Evolutionary conservation across 495 filamentous ascomycete genomes (phyloP), one percentile per base, ranked within the genome.

Genomic region (Cercophora sp.): DNA sequence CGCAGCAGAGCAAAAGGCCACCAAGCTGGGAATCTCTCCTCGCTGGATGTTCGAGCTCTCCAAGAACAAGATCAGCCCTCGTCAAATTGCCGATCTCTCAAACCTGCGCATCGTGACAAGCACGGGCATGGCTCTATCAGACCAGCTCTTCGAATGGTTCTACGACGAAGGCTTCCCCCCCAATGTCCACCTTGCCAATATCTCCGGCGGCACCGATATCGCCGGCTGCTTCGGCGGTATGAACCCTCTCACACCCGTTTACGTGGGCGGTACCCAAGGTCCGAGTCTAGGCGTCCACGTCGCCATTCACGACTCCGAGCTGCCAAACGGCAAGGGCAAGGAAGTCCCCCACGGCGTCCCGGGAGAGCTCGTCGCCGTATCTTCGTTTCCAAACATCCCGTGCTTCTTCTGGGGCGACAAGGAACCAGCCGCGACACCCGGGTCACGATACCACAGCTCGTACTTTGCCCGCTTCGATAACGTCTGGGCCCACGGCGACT

Each of bases 401-500:
- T 76, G 83, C 18, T 79, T 68, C 52, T 85, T 92, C 68, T 89
- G 86, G 84, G 83, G 80, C 36, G 81, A 85, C 39, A 65, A 62
- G 46, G 50, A 57, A 15, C 58, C 66, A n/a, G 59, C 70, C 0
- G 72, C 60, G 8, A 19, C 70, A 0, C 72, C 78, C 2, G 75
- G 75, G 2, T 67, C 75, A 19, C 79, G 77, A 48, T 91, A 89
- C 61, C 81, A 81, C 61, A 67, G 80, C 13, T 77, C 85, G 0
- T 91, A 91, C 63, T 92, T 89, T 61, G 79, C 75, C 4, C 78
- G 85, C 46, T 91, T 84, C 68, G 74, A 81, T 43, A 72, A 85
- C 53, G 86, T 88, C 6, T 92, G 88, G 87, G 86, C 85, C 1
- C 88, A 91, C 45, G 87, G 88, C 22, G 88, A 92, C 54, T 91